A percentile compares a stretch with the other conserved stretches of the same genome.
These are phyloP conservation scores for Leucocoprinus leucothites DNA, from an alignment of 768 basidiomycete genomes.

Conservation along the genomic window DNA sequence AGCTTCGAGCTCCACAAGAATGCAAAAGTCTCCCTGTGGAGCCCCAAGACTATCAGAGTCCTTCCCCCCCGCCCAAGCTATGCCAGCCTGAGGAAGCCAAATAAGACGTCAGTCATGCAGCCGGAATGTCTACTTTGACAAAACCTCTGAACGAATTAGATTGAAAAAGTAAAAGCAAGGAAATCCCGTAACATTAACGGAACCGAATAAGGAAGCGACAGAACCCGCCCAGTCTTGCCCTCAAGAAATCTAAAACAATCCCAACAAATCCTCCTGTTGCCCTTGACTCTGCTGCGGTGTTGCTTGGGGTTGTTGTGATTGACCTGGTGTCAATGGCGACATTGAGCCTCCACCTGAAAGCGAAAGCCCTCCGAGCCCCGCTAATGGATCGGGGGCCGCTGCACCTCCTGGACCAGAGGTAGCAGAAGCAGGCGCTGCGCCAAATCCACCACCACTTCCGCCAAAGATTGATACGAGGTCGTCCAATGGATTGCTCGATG, in stretches of 20 bases:
- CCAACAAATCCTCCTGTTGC: constrained; percentile 46
- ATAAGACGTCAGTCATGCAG: too few species aligned
- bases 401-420: constrained; percentile 14
- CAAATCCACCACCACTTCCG: constrained; percentile 23
- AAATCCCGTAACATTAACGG: too few species aligned
- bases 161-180: too few species aligned
- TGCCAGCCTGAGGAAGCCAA: too few species aligned
- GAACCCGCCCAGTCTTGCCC: constrained; percentile 1
- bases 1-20: too few species aligned
- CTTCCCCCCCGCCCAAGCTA: too few species aligned
- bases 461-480: constrained; percentile 94
- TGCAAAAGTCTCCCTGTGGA: too few species aligned
- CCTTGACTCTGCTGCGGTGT: constrained; percentile 25
- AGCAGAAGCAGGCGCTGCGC: constrained; percentile 1
- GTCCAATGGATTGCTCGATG: constrained; percentile 86
- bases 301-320: constrained; percentile 27
- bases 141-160: too few species aligned
- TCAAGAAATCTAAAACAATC: constrained; percentile 49
- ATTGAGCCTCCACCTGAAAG: constrained; percentile 1
- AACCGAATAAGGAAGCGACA: too few species aligned
- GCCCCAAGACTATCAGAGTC: too few species aligned
- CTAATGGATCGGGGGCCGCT: constrained; percentile 16
- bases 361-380: constrained; percentile 13
- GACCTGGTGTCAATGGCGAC: constrained; percentile 21
- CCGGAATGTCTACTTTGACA: too few species aligned